Evolutionary conservation across 2,329 filamentous ascomycete genomes (phyloP).

Genomic region (Nannizziopsis barbatae): DNA sequence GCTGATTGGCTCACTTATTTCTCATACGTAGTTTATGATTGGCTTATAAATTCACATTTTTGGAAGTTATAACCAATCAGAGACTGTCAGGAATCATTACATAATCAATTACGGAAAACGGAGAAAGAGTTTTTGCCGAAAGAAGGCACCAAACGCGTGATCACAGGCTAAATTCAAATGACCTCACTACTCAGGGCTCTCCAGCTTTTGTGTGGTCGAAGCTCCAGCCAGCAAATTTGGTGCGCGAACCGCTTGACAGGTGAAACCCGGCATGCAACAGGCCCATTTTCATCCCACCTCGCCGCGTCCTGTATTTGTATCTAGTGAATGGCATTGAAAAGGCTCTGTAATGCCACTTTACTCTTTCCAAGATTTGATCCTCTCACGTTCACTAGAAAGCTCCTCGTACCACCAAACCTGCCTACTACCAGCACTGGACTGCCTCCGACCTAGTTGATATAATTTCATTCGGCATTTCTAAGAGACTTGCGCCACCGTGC

Average conservation of each 20-base stretch:
- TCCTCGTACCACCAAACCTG: too few relatives aligned
- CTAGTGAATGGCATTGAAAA: slow-evolving; percentile 3
- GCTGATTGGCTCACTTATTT: too few relatives aligned
- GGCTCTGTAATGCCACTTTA: slow-evolving; percentile 1
- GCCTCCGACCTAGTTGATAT: not conserved
- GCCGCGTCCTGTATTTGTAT: not conserved
- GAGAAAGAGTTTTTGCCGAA: slow-evolving; percentile 3
- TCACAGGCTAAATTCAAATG: slow-evolving; percentile 5
- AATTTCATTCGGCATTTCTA: too few relatives aligned
- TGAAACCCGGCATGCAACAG: slow-evolving; percentile 9
- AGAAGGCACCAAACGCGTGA: slow-evolving; percentile 9
- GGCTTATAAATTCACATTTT: too few relatives aligned
- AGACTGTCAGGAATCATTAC: too few relatives aligned
- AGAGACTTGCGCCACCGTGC: too few relatives aligned
- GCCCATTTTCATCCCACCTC: not conserved
- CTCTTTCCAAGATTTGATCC: slow-evolving; percentile 3
- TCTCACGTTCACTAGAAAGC: not conserved
- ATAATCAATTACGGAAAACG: not conserved
- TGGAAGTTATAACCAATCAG: too few relatives aligned
- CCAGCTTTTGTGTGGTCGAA: not conserved
- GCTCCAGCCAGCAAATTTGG: not conserved
- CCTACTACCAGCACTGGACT: not conserved
- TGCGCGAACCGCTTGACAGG: not conserved
- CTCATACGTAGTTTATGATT: too few relatives aligned
- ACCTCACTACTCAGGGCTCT: slow-evolving; percentile 7